Evolutionary conservation across 2,329 filamentous ascomycete genomes (phyloP).

Genomic region (Orbilia ellipsospora): DNA sequence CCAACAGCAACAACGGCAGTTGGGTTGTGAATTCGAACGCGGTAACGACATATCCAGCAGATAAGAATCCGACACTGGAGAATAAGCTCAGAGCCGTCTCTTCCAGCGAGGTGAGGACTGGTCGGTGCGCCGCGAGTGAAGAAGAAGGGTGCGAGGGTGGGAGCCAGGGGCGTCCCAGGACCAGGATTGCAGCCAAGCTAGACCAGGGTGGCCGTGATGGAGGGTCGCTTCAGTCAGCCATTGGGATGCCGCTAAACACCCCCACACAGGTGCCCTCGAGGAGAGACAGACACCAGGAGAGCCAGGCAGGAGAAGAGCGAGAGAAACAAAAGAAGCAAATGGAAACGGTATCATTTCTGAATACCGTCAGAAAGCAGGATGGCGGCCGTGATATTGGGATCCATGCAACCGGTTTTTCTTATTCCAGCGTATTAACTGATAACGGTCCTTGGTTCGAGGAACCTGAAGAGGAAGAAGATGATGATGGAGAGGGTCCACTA

Average conservation of each 20-base stretch:
- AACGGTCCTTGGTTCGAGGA: slow-evolving; percentile 40
- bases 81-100: slow-evolving; percentile 19
- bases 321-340: slow-evolving; percentile 17
- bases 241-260: slow-evolving; percentile 49
- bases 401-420: slow-evolving; percentile 53
- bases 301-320: slow-evolving; percentile 28
- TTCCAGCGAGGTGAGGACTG: neutral
- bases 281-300: slow-evolving; percentile 39
- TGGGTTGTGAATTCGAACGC: neutral
- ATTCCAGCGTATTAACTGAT: slow-evolving; percentile 42
- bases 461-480: slow-evolving; percentile 35
- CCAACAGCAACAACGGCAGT: slow-evolving; percentile 15
- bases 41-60: slow-evolving; percentile 5
- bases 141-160: slow-evolving; percentile 25
- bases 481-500: slow-evolving; percentile 14
- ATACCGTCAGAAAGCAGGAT: slow-evolving; percentile 25
- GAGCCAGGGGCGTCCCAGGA: slow-evolving; percentile 32
- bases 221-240: slow-evolving; percentile 39
- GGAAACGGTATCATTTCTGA: slow-evolving; percentile 34
- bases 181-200: slow-evolving; percentile 30
- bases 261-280: slow-evolving; percentile 44
- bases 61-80: neutral
- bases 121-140: slow-evolving; percentile 40
- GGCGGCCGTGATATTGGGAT: slow-evolving; percentile 41
- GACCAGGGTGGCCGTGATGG: slow-evolving; percentile 31